Evolutionary conservation across 2,329 filamentous ascomycete species (phyloP), one percentile per base, ranked within the genome.

Genomic region (Colletotrichum sp.): DNA sequence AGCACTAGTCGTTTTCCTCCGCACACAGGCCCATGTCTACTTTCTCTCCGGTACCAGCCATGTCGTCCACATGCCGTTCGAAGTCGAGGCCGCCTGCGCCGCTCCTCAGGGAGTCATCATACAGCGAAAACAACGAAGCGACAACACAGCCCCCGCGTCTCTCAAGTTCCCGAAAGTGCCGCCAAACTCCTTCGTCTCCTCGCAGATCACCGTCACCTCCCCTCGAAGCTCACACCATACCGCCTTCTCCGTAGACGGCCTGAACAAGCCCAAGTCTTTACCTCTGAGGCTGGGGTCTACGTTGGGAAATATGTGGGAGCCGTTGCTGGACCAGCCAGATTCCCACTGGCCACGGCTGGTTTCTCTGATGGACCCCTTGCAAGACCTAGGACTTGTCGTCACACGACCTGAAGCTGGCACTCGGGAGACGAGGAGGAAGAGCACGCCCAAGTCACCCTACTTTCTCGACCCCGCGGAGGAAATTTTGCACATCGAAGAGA

Each of bases 41-140:
- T 98, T 98, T 83, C 90, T 99, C 49, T 92, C 94, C 3, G 96
- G 96, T 24, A 93, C 95, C 39, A 97, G 92, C 82, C 95, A 99
- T 89, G 92, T 98, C 75, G 90, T 99, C 64, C 95, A 98, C 83
- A 92, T 99, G 81, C 96, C 96, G 3, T 99, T 99, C 82, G 96
- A 99, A 85, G 94, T 98, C 57, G 95, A 98, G 82, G 92, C 92
- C 69, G 96, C 95, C 34, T 95, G 96, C 83, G 92, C 96, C 44
- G 95, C 95, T 15, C 94, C 96, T 8, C 89, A 92, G 36, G 97
- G 97, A 30, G 90, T 99, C 66, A 90, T 99, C 24, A 92, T 99
- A 72, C 96, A 99, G 84, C 91, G 96, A 76, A 98, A 94, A 82
- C 88, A 93, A 57, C 89, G 88, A 74, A 83, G 86, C 12, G 89